Base-by-base conservation (phyloP, 345 rosid genomes). In the Euphorbia peplus region DNA sequence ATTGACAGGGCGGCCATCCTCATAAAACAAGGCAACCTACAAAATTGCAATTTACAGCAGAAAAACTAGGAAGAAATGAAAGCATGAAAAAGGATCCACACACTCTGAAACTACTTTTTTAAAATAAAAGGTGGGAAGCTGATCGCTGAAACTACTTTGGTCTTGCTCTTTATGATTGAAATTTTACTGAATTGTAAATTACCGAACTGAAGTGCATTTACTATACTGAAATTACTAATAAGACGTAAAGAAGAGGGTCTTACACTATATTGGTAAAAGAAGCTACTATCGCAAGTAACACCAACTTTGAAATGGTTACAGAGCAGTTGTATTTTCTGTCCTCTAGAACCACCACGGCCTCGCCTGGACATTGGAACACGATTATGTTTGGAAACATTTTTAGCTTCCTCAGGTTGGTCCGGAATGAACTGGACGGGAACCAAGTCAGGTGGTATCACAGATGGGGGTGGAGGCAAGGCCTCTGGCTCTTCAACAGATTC, bases 231-330 rank as follows among this genome's bases (percentile, higher is more conserved):
- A n/a, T n/a, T n/a, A n/a, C n/a, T n/a, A n/a, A n/a, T n/a, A n/a
- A n/a, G n/a, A n/a, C n/a, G n/a, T n/a, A n/a, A n/a, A n/a, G n/a
- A n/a, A n/a, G n/a, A n/a, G n/a, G n/a, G n/a, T 16, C 73, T 63
- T 37, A 74, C 78, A 50, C 68, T 61, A 65, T 74, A 74, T 21
- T 69, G 73, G 16, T 30, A 68, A 32, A 74, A 74, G 61, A 63
- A 48, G 54, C 64, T 66, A 54, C 14, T 24, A 9, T 56, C 42
- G 25, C 32, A 53, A 26, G 52, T 56, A 53, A 69, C 24, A 14
- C 44, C 64, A 41, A 69, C 78, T 69, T 69, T 69, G 30, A 74
- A 74, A 56, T 74, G 78, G 67, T 74, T 74, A 2, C 70, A 29
- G 12, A 74, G 60, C 19, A 74, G 67, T 56, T 47, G 53, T 44